Evolutionary conservation across 352 stramenopile species (phyloP).

Genomic region (Phytophthora litchii): DNA sequence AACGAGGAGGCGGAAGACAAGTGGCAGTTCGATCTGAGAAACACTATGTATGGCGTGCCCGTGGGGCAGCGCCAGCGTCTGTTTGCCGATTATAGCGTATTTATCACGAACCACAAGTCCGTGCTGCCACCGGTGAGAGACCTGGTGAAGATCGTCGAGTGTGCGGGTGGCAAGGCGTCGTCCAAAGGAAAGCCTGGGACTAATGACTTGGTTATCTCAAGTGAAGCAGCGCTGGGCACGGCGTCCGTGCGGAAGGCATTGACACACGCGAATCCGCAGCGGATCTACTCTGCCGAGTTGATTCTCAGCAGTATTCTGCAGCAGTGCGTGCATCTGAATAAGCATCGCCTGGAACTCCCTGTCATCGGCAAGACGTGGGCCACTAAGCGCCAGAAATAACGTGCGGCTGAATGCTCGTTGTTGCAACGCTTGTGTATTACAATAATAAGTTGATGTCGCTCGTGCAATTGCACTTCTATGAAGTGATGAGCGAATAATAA

Average conservation of each 20-base stretch:
- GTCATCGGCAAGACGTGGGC: conserved; percentile 23
- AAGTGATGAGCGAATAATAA: conserved; percentile 31
- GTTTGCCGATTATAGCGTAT: conserved; percentile 39
- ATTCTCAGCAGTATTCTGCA: conserved; percentile 52
- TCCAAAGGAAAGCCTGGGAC: conserved; percentile 36
- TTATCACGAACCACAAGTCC: conserved; percentile 65
- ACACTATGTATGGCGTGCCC: conserved; percentile 49
- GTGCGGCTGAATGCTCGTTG: not conserved
- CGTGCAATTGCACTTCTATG: conserved; percentile 11
- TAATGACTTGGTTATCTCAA: conserved; percentile 55
- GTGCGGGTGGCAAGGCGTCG: conserved; percentile 43
- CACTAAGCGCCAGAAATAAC: conserved; percentile 37
- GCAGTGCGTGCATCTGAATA: conserved; percentile 44
- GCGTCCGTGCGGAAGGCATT: conserved; percentile 51
- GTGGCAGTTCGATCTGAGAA: conserved; percentile 53
- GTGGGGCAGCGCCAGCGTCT: conserved; percentile 35
- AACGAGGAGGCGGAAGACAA: conserved; percentile 51
- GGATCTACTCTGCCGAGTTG: conserved; percentile 52
- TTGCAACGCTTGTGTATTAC: conserved; percentile 12
- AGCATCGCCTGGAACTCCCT: conserved; percentile 35
- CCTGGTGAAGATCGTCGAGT: conserved; percentile 59
- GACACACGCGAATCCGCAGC: conserved; percentile 24
- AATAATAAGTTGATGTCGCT: conserved; percentile 24
- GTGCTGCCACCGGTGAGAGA: conserved; percentile 51
- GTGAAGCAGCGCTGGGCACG: conserved; percentile 33